Evolutionary conservation across 228 moss, liverwort and hornwort species (phyloP), one percentile per base, ranked within the genome.

Genomic region (Sphagnum magellanicum): DNA sequence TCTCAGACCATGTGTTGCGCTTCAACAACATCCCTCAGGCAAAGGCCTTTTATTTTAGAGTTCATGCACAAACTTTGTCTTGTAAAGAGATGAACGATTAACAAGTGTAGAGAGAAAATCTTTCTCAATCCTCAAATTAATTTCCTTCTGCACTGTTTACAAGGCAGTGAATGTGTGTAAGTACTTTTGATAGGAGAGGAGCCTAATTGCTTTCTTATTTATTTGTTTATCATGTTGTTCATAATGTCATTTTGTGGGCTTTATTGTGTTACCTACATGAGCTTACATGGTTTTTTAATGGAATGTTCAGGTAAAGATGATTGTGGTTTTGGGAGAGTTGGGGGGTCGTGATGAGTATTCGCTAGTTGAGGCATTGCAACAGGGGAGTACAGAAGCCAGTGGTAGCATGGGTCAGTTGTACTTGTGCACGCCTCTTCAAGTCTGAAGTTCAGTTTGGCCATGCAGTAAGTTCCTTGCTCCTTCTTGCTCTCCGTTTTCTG

Each of bases 371-470:
- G 95, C 92, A 50, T 52, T 95, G 83, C 83, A 87, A 53, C 79
- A 90, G 75, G 85, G 90, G 49, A 84, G 92, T 95, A 67, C 65
- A 76, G 70, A 95, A 95, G 78, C 92, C 95, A 15, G 90, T 95
- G 4, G 92, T 95, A 50, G 91, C 95, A 8, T 95, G 95, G 95
- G 95, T 95, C 48, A 95, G 95, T 72, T 92, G 91, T 72, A 95
- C 95, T 17, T 95, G 95, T 70, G 95, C 95, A 63, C 73, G 79
- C 4, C 87, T 95, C 59, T 95, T 95, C 78, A 95, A 95, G 76
- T 98, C 98, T 4, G 98, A 98, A 73, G 98, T 98, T 51, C 98
- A 98, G 68, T 98, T 98, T 53, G 98, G 98, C 64, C 98, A 98
- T 70, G 98, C 94, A 67, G 87, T 87, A 76, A 81, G 87, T 76